phyloP scores from a whole-genome alignment of 805 yeast species.

The Vanderwaltozyma yarrowii region DNA sequence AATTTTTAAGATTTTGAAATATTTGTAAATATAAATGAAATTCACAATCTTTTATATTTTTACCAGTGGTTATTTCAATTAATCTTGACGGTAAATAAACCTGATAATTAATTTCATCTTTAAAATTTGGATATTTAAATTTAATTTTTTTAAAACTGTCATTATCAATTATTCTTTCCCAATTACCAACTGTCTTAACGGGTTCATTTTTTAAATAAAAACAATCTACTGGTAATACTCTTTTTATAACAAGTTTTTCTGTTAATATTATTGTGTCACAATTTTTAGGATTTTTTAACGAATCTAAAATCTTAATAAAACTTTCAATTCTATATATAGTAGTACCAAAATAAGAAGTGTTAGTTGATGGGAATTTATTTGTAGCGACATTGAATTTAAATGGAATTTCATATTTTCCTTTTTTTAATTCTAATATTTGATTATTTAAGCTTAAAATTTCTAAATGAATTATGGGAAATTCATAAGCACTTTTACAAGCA shows the following conservation, averaged over 20 bases:
- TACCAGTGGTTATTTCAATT: slow-evolving; percentile 6
- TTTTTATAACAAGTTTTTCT: slow-evolving; percentile 7
- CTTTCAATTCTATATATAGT: slow-evolving; percentile 5
- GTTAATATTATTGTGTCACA: slow-evolving; percentile 11
- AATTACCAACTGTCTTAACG: slow-evolving; percentile 1
- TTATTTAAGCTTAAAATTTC: slow-evolving; percentile 1
- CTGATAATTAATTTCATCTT: slow-evolving; percentile 5
- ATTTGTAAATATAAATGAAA: slow-evolving; percentile 5
- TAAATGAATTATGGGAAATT: neutral
- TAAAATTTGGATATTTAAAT: neutral
- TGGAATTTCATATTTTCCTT: slow-evolving; percentile 3
- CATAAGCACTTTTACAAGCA: neutral
- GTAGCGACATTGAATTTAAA: slow-evolving; percentile 1
- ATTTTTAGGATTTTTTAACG: neutral
- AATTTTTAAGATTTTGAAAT: neutral
- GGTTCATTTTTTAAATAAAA: slow-evolving; percentile 6
- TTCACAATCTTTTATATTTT: slow-evolving; percentile 5
- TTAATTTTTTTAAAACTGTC: no score
- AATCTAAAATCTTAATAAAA: slow-evolving; percentile 1
- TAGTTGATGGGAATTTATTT: slow-evolving; percentile 2
- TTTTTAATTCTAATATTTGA: neutral
- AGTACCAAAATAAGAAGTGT: slow-evolving; percentile 2
- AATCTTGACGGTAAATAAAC: slow-evolving; percentile 8
- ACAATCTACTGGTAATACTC: slow-evolving; percentile 6
- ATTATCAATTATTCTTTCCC: slow-evolving; percentile 3